A percentile compares a stretch with the other conserved stretches of the same genome.
phyloP scores from a whole-genome alignment of 768 basidiomycete genomes.

The Guyanaporus albipodus region DNA sequence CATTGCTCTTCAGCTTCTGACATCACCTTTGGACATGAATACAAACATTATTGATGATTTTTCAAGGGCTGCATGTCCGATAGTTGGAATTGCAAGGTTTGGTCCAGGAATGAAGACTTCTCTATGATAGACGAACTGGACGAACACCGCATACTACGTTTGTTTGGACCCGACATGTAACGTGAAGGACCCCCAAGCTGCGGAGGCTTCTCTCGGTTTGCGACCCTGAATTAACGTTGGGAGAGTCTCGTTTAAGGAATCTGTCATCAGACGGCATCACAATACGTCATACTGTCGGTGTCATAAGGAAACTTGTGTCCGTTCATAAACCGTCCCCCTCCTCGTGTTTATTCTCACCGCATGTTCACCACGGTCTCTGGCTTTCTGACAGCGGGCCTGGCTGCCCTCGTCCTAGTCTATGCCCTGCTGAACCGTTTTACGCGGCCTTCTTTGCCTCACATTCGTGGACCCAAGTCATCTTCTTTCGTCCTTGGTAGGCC shows the following conservation, averaged over 20 bases:
- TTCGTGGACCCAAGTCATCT: conserved; percentile 19
- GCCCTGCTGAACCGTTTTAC: background rate
- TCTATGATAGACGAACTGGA: too few species aligned
- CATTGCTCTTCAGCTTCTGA: too few species aligned
- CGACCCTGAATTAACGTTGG: too few species aligned
- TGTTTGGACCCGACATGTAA: conserved; percentile 6
- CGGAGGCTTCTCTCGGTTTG: too few species aligned
- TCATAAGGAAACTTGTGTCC: conserved; percentile 3
- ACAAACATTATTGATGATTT: too few species aligned
- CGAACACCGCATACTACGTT: too few species aligned
- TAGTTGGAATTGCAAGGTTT: too few species aligned
- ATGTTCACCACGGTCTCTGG: conserved; percentile 8
- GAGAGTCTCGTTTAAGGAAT: background rate
- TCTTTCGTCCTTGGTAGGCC: conserved; percentile 21
- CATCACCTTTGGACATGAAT: too few species aligned
- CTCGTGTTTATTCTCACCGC: background rate
- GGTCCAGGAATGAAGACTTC: too few species aligned
- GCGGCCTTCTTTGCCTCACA: conserved; percentile 10
- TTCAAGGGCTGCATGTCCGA: too few species aligned
- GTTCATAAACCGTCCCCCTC: conserved; percentile 1
- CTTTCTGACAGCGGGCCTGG: background rate
- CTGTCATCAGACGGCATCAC: background rate
- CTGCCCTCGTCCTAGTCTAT: conserved; percentile 8
- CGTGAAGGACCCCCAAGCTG: too few species aligned
- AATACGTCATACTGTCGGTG: background rate